Base-by-base conservation (phyloP, 352 stramenopile genomes). In the Globisporangium cederbergense region DNA sequence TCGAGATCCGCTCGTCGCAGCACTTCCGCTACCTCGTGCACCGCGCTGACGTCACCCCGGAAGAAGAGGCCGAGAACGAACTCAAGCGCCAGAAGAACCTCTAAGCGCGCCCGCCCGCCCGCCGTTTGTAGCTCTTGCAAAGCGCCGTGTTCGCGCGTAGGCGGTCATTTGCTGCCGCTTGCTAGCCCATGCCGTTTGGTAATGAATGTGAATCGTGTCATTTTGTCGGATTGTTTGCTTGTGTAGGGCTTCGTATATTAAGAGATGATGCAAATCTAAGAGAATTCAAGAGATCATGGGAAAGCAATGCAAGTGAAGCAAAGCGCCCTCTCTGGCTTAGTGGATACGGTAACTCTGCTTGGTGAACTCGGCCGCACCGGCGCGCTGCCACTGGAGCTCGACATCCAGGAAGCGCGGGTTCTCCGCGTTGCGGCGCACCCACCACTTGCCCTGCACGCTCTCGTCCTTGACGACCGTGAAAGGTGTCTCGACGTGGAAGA, bases 371-470 rank as follows among this genome's bases (percentile, higher is more conserved):
- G 43, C 54, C 32, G 84, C 76, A 4, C 68, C 64, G 10, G 67
- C 47, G 54, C 79, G 71, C 62, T 90, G 86, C 84, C 86, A 95
- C 67, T 89, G 70, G 51, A 97, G 78, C 66, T 91, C 77, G 40
- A 98, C 90, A 67, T 98, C 95, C 43, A 98, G 79, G 67, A 97
- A 97, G 52, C 95, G 92, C 43, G 91, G 93, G 77, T 98, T 98
- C 62, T 95, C 77, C 32, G 88, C 86, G 62, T 98, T 98, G 38
- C 89, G 88, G 42, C 81, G 79, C 67, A 93, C 82, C 66, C 75
- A 86, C 79, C 97, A 95, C 62, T 89, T 97, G 25, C 94, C 95
- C 14, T 71, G 65, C 32, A 98, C 66, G 45, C 62, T 43, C n/a
- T 98, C 90, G 30, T 90, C 91, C 22, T 78, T 70, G 45, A 73